Evolutionary conservation across 805 yeast genomes (phyloP).

Genomic region (Candida ponderosae): DNA sequence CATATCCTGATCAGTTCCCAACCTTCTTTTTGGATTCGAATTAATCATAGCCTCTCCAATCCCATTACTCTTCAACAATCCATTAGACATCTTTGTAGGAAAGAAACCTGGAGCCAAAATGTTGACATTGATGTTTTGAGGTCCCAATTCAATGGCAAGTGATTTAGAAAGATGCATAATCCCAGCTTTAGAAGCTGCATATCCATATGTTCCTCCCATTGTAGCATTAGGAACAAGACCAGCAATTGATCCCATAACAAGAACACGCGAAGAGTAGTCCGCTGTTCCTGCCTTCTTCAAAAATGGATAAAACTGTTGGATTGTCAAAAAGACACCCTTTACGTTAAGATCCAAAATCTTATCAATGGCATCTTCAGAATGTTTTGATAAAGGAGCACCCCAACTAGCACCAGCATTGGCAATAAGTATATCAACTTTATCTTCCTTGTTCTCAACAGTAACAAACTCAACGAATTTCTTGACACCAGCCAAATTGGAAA

Average conservation of each 20-base stretch:
- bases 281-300: slow-evolving; percentile 42
- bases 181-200: slow-evolving; percentile 69
- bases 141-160: slow-evolving; percentile 61
- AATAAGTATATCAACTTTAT: slow-evolving; percentile 50
- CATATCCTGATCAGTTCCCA: slow-evolving; percentile 56
- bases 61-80: slow-evolving; percentile 41
- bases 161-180: slow-evolving; percentile 59
- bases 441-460: slow-evolving; percentile 25
- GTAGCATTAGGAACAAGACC: slow-evolving; percentile 31
- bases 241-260: slow-evolving; percentile 62
- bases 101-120: slow-evolving; percentile 71
- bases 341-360: slow-evolving; percentile 60
- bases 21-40: slow-evolving; percentile 52
- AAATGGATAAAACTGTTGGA: slow-evolving; percentile 54
- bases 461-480: slow-evolving; percentile 35
- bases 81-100: slow-evolving; percentile 69
- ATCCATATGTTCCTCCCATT: slow-evolving; percentile 49
- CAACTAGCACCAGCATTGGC: slow-evolving; percentile 80
- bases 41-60: slow-evolving; percentile 36
- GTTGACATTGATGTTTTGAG: slow-evolving; percentile 60
- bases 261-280: slow-evolving; percentile 55
- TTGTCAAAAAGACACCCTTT: slow-evolving; percentile 58
- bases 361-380: slow-evolving; percentile 52
- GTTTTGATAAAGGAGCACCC: slow-evolving; percentile 59
- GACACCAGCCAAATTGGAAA: slow-evolving; percentile 42